These are phyloP conservation scores for Cichorium intybus DNA, from an alignment of 140 eudicot species.

Conservation along the genomic window DNA sequence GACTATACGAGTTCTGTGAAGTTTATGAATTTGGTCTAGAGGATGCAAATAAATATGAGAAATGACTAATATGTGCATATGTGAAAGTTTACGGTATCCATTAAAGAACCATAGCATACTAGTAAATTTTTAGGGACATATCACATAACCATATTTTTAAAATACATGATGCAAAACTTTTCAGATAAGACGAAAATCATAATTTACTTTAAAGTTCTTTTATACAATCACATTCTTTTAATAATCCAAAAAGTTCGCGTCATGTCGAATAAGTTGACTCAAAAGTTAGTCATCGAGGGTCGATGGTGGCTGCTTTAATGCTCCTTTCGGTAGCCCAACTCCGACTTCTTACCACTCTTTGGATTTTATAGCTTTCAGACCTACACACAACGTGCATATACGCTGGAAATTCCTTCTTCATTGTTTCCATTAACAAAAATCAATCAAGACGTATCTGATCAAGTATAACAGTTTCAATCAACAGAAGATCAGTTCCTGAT, in stretches of 20 bases:
- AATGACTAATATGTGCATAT: too few species aligned
- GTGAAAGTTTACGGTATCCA: not conserved
- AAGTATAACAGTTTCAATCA: not conserved
- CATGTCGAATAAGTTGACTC: conserved; percentile 12
- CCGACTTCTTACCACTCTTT: conserved; percentile 1
- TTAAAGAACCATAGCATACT: not conserved
- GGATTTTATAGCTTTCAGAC: conserved; percentile 12
- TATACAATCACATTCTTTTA: not conserved
- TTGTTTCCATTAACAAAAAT: not conserved
- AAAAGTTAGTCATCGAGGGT: conserved; percentile 5
- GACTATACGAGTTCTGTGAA: too few species aligned
- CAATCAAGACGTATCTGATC: not conserved
- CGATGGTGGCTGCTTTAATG: conserved; percentile 15
- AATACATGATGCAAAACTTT: not conserved
- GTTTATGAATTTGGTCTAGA: too few species aligned
- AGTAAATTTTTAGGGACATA: too few species aligned
- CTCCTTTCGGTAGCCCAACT: conserved; percentile 34
- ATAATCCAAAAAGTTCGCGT: not conserved
- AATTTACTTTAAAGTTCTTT: not conserved
- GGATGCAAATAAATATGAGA: too few species aligned
- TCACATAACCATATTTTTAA: not conserved
- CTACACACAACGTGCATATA: conserved; percentile 5
- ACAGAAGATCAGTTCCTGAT: conserved; percentile 16
- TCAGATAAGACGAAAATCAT: not conserved
- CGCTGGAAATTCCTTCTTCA: conserved; percentile 1